A percentile compares a stretch with the other conserved stretches of the same genome.
phyloP scores from a whole-genome alignment of 352 stramenopile species.

The Globisporangium orthogonon region DNA sequence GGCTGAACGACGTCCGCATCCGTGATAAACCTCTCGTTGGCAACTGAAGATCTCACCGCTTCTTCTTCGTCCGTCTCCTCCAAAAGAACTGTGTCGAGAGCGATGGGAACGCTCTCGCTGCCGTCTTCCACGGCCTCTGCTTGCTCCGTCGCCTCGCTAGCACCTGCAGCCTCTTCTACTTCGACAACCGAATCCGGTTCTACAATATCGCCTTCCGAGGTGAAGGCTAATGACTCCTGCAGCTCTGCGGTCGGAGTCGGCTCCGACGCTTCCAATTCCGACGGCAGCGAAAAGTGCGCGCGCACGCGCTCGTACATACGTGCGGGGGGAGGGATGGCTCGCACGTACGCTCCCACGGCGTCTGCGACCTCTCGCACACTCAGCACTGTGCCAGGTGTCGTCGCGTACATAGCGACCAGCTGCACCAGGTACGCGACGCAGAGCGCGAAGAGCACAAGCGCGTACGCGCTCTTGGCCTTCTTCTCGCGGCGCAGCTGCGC shows the following conservation, averaged over 20 bases:
- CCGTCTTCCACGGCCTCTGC: too few species aligned
- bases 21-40: too few species aligned
- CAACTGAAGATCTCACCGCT: too few species aligned
- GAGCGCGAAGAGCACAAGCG: conserved; percentile 20
- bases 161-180: background rate
- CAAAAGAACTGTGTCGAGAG: too few species aligned
- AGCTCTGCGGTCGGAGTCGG: background rate
- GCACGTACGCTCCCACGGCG: background rate
- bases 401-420: conserved; percentile 13
- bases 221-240: too few species aligned
- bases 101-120: too few species aligned
- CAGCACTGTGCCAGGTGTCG: background rate
- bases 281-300: background rate
- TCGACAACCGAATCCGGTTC: background rate
- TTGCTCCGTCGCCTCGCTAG: too few species aligned
- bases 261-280: too few species aligned
- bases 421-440: conserved; percentile 19
- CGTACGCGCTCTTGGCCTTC: conserved; percentile 14
- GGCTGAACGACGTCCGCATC: too few species aligned
- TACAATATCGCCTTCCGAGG: too few species aligned
- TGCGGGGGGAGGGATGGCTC: background rate
- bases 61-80: too few species aligned
- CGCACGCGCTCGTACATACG: conserved; percentile 1
- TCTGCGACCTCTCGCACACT: background rate
- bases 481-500: conserved; percentile 20